These are phyloP conservation scores for Carpinus fangiana DNA, from an alignment of 306 rosid species.

Conservation along the genomic window DNA sequence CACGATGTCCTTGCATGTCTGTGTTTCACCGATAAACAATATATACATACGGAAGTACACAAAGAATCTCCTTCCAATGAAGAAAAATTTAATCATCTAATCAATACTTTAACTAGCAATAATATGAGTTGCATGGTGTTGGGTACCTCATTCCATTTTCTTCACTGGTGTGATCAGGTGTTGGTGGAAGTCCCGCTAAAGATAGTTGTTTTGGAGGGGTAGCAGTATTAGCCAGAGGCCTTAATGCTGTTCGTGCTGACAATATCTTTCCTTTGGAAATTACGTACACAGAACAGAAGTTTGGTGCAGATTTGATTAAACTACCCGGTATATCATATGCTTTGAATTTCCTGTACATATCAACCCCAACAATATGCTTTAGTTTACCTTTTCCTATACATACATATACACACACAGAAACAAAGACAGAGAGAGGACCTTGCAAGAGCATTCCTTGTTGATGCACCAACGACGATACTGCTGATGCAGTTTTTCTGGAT, in stretches of 20 bases:
- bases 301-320: slow-evolving; percentile 67
- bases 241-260: slow-evolving; percentile 59
- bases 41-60: no score
- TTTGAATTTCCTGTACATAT: slow-evolving; percentile 56
- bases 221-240: slow-evolving; percentile 47
- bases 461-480: slow-evolving; percentile 72
- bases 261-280: slow-evolving; percentile 82
- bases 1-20: slow-evolving; percentile 34
- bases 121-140: neutral
- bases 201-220: slow-evolving; percentile 45
- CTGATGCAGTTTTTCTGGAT: slow-evolving; percentile 45
- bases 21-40: slow-evolving; percentile 31
- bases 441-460: slow-evolving; percentile 57
- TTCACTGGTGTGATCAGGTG: slow-evolving; percentile 31
- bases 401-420: neutral
- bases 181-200: slow-evolving; percentile 27
- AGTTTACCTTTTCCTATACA: neutral
- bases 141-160: slow-evolving; percentile 52
- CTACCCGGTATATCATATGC: slow-evolving; percentile 53
- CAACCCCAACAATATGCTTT: slow-evolving; percentile 22
- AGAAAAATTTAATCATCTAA: no score
- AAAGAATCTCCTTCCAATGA: no score
- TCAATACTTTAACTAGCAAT: slow-evolving; percentile 31
- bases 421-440: slow-evolving; percentile 43
- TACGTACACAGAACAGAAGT: slow-evolving; percentile 69